These are phyloP conservation scores for Microglena sp. DNA, from an alignment of 139 green algal genomes.

Conservation along the genomic window DNA sequence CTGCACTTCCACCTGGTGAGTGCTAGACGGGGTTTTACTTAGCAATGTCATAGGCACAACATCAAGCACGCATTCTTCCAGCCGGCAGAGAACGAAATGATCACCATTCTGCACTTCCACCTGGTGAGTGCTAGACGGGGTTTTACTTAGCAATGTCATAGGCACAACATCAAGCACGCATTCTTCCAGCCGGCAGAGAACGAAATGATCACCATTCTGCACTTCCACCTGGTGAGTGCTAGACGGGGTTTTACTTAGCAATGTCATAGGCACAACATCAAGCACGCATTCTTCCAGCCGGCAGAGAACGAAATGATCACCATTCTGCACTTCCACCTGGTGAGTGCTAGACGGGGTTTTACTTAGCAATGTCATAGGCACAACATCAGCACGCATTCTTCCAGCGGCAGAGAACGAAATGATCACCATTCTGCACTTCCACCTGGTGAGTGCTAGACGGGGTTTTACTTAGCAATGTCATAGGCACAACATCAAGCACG, in stretches of 20 bases:
- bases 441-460: no score
- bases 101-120: conserved; percentile 97
- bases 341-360: no score
- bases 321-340: conserved; percentile 96
- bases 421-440: conserved; percentile 96
- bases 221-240: conserved; percentile 96
- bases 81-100: conserved; percentile 86
- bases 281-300: conserved; percentile 91
- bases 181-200: conserved; percentile 90
- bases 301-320: conserved; percentile 92
- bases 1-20: conserved; percentile 97
- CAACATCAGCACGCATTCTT: conserved; percentile 98
- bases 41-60: no score
- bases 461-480: no score
- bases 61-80: conserved; percentile 97
- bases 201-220: conserved; percentile 93
- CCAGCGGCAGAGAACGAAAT: conserved; percentile 83
- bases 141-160: no score
- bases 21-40: no score
- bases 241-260: no score
- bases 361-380: no score
- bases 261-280: conserved; percentile 98
- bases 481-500: conserved; percentile 97
- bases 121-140: no score
- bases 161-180: conserved; percentile 95